Evolutionary conservation across 2,329 filamentous ascomycete genomes (phyloP).

Genomic region (Pseudogymnoascus sp.): DNA sequence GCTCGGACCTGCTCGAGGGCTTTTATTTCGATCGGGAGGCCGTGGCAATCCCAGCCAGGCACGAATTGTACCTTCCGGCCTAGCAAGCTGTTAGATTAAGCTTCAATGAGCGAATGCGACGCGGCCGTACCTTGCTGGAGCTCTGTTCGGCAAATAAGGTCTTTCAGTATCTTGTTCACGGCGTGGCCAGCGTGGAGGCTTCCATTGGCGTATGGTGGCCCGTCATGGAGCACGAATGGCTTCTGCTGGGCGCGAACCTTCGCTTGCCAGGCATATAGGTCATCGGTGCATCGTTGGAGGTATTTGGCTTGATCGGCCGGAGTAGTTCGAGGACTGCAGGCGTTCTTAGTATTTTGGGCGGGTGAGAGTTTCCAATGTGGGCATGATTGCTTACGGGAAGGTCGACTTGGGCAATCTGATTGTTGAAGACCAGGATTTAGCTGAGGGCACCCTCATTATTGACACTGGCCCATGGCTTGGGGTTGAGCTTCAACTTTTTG

Average conservation of each 20-base stretch:
- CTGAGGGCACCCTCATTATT: constrained; percentile 11
- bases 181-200: constrained; percentile 87
- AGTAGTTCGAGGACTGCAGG: constrained; percentile 29
- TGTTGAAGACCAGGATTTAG: constrained; percentile 65
- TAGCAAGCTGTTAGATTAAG: constrained; percentile 14
- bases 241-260: constrained; percentile 27
- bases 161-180: constrained; percentile 94
- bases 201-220: constrained; percentile 94
- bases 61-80: constrained; percentile 69
- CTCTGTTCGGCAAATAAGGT: constrained; percentile 79
- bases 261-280: constrained; percentile 84
- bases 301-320: constrained; percentile 45
- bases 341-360: constrained; percentile 13
- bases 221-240: constrained; percentile 83
- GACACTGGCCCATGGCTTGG: constrained; percentile 3
- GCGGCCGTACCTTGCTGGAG: constrained; percentile 54
- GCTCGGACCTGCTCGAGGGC: constrained; percentile 53
- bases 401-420: constrained; percentile 67
- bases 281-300: constrained; percentile 72
- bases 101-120: not conserved
- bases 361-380: not conserved
- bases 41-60: constrained; percentile 97
- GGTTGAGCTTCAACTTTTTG: not conserved
- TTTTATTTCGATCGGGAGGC: constrained; percentile 93
- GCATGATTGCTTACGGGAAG: constrained; percentile 52